Percentiles rank a stretch among this genome's conserved stretches.
Conservation (phyloP, 305 asterid species). For the Fraxinus nigra region DNA sequence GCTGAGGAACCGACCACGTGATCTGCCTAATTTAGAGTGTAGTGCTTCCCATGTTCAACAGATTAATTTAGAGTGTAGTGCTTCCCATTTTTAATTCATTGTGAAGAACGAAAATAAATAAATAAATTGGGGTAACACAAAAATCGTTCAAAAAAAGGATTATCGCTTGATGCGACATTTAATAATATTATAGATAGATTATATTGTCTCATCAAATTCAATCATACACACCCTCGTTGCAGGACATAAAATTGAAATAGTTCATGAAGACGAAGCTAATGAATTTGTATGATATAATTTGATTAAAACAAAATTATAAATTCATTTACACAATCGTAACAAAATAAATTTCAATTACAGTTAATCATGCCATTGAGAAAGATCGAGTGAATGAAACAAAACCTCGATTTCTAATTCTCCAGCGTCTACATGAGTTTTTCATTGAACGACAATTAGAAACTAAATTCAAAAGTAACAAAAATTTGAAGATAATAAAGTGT, state of each 20-base stretch:
- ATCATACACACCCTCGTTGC: background rate
- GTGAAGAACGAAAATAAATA: too few species aligned
- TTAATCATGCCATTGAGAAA: background rate
- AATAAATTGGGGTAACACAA: too few species aligned
- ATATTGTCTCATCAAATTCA: background rate
- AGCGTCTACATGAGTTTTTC: background rate
- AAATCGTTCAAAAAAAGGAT: too few species aligned
- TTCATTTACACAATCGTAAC: background rate
- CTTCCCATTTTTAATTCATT: background rate
- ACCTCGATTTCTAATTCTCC: background rate
- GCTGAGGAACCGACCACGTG: constrained; percentile 11
- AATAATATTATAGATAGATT: too few species aligned
- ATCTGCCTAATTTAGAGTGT: constrained; percentile 4
- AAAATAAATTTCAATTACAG: background rate
- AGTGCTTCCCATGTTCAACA: constrained; percentile 9
- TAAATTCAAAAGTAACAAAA: background rate
- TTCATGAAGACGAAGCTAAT: background rate
- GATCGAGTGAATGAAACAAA: background rate
- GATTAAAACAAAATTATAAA: background rate
- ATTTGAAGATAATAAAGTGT: background rate
- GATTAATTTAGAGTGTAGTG: constrained; percentile 9
- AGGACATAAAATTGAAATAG: background rate
- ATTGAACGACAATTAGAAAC: background rate
- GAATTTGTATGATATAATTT: background rate
- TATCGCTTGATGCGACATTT: too few species aligned